These are phyloP conservation scores for Staphylotrichum tortipilum DNA, from an alignment of 495 filamentous ascomycete genomes.

Conservation along the genomic window DNA sequence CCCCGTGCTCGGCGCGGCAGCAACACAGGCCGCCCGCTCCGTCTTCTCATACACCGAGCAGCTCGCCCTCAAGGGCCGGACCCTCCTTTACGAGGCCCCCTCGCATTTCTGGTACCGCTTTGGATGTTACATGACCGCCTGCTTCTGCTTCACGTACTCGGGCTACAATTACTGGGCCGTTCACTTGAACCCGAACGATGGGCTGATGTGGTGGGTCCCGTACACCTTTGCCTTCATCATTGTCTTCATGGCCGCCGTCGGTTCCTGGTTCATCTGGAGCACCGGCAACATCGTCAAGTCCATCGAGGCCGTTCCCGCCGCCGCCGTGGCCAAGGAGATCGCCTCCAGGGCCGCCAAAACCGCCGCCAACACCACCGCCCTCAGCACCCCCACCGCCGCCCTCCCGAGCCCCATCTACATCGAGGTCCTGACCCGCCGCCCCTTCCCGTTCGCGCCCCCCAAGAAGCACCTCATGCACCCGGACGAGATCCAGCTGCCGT, in stretches of 20 bases:
- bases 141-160: slow-evolving; percentile 51
- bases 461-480: slow-evolving; percentile 28
- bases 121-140: slow-evolving; percentile 45
- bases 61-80: slow-evolving; percentile 37
- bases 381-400: no score
- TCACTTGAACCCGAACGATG: slow-evolving; percentile 35
- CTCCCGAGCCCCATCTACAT: slow-evolving; percentile 22
- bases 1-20: background rate
- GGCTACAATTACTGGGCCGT: slow-evolving; percentile 45
- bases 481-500: slow-evolving; percentile 28
- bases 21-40: slow-evolving; percentile 1
- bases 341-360: background rate
- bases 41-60: slow-evolving; percentile 34
- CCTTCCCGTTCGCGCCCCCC: slow-evolving; percentile 27
- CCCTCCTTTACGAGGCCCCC: slow-evolving; percentile 51
- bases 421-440: slow-evolving; percentile 29
- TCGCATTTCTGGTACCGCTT: slow-evolving; percentile 52
- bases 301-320: slow-evolving; percentile 30
- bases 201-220: slow-evolving; percentile 34
- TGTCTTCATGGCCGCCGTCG: slow-evolving; percentile 37
- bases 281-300: slow-evolving; percentile 32
- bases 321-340: background rate
- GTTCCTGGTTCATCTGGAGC: slow-evolving; percentile 38
- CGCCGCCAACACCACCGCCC: no score
- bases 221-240: slow-evolving; percentile 36